Conservation (phyloP, 2,329 filamentous ascomycete species). For the Moelleriella libera region DNA sequence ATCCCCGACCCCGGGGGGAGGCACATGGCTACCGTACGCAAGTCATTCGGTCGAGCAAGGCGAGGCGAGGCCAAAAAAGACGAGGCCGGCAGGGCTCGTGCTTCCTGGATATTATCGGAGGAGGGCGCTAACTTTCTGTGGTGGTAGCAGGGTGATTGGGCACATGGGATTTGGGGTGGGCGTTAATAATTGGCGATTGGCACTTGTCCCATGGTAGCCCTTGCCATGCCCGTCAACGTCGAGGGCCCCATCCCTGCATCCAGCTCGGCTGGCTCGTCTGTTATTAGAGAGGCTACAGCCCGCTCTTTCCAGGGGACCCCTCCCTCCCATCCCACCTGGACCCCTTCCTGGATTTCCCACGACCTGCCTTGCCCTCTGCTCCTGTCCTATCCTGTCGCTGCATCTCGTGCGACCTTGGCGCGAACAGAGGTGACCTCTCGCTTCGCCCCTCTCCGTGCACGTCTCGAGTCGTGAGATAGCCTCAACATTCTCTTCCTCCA, state of each 20-base stretch:
- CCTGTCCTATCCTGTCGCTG: conserved; percentile 1
- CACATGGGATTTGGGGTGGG: background rate
- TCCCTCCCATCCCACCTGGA: conserved; percentile 1
- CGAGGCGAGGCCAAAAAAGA: no score
- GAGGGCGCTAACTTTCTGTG: no score
- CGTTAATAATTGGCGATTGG: background rate
- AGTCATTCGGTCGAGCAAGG: no score
- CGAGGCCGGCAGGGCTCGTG: no score
- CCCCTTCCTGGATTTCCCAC: conserved; percentile 1
- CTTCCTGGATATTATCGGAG: no score
- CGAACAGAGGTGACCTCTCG: background rate
- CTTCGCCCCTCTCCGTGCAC: background rate
- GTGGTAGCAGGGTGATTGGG: no score
- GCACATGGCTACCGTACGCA: no score
- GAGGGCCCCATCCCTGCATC: background rate
- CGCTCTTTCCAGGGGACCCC: conserved; percentile 2
- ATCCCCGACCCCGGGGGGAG: no score
- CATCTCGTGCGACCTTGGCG: conserved; percentile 2
- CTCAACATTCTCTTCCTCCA: conserved; percentile 1
- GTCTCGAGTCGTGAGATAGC: conserved; percentile 1
- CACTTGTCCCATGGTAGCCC: background rate
- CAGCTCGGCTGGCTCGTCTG: background rate
- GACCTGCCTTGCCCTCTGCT: background rate
- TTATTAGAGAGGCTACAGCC: conserved; percentile 1
- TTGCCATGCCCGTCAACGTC: background rate